Evolutionary conservation across 768 basidiomycete genomes (phyloP), one percentile per base, ranked within the genome.

Genomic region (Russula abietina): DNA sequence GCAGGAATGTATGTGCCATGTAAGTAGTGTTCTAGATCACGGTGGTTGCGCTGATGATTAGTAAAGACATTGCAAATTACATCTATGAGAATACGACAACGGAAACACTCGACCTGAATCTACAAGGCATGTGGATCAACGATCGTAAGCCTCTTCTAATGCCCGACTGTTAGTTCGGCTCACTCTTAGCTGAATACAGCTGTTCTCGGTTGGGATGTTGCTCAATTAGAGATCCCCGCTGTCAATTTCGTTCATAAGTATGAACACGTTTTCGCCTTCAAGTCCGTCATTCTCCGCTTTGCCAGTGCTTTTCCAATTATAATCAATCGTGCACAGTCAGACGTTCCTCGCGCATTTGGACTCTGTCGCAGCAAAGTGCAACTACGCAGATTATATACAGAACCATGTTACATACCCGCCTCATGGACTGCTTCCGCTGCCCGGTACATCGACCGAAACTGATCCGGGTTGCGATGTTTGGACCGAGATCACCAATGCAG

Each of bases 221-320:
- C 87, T 12, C 86, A 88, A 70, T 72, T 78, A 57, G 77, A 91
- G 71, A 86, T 91, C 52, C 86, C 88, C 2, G 87, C 87, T 0
- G 84, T 89, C 32, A 75, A 80, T 61, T 90, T 90, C 65, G 88
- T 91, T 6, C 81, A 88, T 71, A 86, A 87, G 73, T 89, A 85
- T 60, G 72, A 83, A 66, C 76, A 82, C 62, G 81, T 90, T 14
- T 90, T 91, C 68, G 77, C 86, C 0, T 79, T 91, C 74, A 88
- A 89, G 88, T 89, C 65, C 33, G 83, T 68, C 8, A 49, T 41
- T 43, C 32, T 57, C 7, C 19, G 2, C 7, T 28, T 30, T n/a
- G n/a, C n/a, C n/a, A n/a, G n/a, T n/a, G 36, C 33, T 28, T 53
- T 57, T 19, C 24, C 0, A 2, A 36, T 36, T 3, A 10, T n/a